These are phyloP conservation scores for Rauvolfia tetraphylla DNA, from an alignment of 257 asterid species.

Conservation along the genomic window DNA sequence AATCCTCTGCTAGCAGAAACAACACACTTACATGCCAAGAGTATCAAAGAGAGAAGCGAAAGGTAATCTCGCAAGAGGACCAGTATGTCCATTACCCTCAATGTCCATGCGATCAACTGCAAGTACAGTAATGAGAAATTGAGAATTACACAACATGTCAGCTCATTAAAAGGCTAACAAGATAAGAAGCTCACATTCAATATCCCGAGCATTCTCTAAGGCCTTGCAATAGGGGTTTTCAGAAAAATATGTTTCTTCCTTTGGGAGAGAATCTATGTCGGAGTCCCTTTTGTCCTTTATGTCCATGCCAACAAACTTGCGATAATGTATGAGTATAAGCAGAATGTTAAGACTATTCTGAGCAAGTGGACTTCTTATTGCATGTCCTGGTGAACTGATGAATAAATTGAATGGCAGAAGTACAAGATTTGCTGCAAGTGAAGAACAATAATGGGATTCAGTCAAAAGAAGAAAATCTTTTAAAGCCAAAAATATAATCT, in stretches of 20 bases:
- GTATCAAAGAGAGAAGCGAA: constrained; percentile 94
- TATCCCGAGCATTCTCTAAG: constrained; percentile 72
- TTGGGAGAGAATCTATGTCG: constrained; percentile 44
- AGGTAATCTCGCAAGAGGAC: constrained; percentile 69
- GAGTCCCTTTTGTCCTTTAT: constrained; percentile 50
- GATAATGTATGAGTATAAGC: constrained; percentile 75
- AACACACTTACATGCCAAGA: constrained; percentile 76
- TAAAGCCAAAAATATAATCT: not conserved
- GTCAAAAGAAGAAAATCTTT: not conserved
- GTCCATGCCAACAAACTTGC: constrained; percentile 55
- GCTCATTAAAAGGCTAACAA: constrained; percentile 18
- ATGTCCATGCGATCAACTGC: constrained; percentile 85
- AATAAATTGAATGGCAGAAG: constrained; percentile 70
- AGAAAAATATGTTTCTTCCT: constrained; percentile 61
- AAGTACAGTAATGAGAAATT: constrained; percentile 32
- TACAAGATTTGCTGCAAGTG: constrained; percentile 84
- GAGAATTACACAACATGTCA: constrained; percentile 22
- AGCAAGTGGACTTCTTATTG: constrained; percentile 67
- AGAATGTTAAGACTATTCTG: constrained; percentile 78
- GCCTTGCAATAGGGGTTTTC: constrained; percentile 91
- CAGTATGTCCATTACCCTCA: constrained; percentile 71
- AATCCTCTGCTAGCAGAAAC: not conserved
- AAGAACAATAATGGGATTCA: constrained; percentile 13
- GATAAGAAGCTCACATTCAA: constrained; percentile 59
- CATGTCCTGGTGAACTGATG: constrained; percentile 74